phyloP scores from a whole-genome alignment of 306 rosid species.

The Corylus americana region DNA sequence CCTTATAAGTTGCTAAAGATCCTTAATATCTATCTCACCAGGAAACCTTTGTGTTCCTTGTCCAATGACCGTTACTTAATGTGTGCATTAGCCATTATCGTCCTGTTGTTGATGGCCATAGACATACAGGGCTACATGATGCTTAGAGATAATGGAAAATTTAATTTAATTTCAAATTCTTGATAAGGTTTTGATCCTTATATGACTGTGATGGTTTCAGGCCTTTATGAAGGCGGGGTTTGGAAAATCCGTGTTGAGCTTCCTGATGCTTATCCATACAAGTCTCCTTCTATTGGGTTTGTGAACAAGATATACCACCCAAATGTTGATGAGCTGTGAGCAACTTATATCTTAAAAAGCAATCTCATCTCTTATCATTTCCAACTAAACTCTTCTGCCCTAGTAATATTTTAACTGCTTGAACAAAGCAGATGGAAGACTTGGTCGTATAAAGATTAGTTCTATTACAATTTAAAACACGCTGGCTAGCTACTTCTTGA shows the following conservation, averaged over 20 bases:
- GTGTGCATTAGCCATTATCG: neutral
- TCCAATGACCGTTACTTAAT: neutral
- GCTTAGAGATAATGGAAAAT: neutral
- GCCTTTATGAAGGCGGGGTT: conserved; percentile 91
- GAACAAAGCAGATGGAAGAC: no score
- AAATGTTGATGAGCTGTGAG: conserved; percentile 98
- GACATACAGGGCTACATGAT: neutral
- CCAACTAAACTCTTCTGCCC: neutral
- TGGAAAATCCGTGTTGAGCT: conserved; percentile 98
- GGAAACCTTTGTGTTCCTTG: neutral
- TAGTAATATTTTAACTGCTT: neutral
- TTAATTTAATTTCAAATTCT: neutral
- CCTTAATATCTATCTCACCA: neutral
- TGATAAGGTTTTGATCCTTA: neutral
- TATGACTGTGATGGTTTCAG: conserved; percentile 47
- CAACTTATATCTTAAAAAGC: conserved; percentile 26
- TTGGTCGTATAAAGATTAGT: neutral
- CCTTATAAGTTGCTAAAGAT: neutral
- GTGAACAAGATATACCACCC: conserved; percentile 98
- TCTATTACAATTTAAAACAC: neutral
- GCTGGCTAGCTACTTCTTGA: neutral
- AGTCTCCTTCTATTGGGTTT: conserved; percentile 95
- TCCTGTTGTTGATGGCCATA: neutral
- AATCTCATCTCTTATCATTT: conserved; percentile 1
- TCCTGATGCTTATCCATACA: conserved; percentile 98